These are phyloP conservation scores for Sphagnum tenellum DNA, from an alignment of 225 moss, liverwort and hornwort genomes.

Conservation along the genomic window DNA sequence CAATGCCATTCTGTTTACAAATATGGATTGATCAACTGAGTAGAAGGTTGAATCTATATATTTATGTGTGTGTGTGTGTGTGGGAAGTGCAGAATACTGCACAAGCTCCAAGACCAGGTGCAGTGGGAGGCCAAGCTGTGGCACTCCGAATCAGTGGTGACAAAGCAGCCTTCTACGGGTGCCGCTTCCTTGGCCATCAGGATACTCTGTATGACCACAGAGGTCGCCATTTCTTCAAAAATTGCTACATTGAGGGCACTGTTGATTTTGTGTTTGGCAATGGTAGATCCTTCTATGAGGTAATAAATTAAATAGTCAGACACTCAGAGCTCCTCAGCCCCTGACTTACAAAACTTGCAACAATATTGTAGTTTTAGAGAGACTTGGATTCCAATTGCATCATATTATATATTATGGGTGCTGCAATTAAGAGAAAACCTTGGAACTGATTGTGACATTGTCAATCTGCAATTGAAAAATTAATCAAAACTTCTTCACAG, in stretches of 20 bases:
- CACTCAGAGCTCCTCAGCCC: no score
- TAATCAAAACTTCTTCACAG: slow-evolving; percentile 10
- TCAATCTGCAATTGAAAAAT: neutral
- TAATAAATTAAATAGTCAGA: slow-evolving; percentile 2
- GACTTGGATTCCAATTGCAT: neutral
- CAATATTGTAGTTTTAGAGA: neutral
- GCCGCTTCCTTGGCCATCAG: slow-evolving; percentile 45
- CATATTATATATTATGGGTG: neutral
- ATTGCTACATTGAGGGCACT: slow-evolving; percentile 48
- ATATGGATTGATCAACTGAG: neutral
- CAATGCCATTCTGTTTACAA: neutral
- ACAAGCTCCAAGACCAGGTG: slow-evolving; percentile 34
- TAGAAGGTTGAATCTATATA: neutral
- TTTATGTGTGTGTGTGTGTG: neutral
- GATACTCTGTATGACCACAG: slow-evolving; percentile 69
- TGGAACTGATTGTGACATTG: neutral
- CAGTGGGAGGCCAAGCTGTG: slow-evolving; percentile 39
- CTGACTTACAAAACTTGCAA: no score
- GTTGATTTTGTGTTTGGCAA: slow-evolving; percentile 70
- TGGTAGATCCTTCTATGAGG: slow-evolving; percentile 56
- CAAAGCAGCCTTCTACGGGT: slow-evolving; percentile 51
- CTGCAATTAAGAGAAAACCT: neutral
- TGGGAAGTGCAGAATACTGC: slow-evolving; percentile 25
- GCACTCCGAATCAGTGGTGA: slow-evolving; percentile 67
- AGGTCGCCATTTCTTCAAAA: slow-evolving; percentile 62